Evolutionary conservation across 2,329 filamentous ascomycete genomes (phyloP), one percentile per base, ranked within the genome.

Genomic region (Cladophialophora chaetospira): DNA sequence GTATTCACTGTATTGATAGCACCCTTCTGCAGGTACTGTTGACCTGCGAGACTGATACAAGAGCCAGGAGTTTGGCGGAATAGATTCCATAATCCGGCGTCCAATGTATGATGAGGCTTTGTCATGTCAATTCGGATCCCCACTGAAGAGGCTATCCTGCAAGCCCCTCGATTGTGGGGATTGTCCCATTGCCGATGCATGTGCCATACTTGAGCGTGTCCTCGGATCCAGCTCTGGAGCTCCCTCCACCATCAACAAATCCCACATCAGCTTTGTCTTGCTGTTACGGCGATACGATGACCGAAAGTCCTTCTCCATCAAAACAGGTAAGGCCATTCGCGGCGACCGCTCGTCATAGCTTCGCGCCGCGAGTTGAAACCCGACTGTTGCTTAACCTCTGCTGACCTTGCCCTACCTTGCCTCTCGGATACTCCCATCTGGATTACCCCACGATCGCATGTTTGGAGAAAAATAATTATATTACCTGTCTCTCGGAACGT

Each of bases 21-120:
- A 17, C 11, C 36, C n/a, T 21, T 17, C 26, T 15, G 23, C 19
- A 13, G 21, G 6, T 8, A 15, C 23, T 15, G 23, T 44, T 44
- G 19, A 15, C 17, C 23, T 26, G 4, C n/a, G 21, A 26, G 21
- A 11, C 40, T 44, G 40, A 44, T 28, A 5, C 19, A 17, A 9
- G 10, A 44, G 36, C 8, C 36, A 15, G 36, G 36, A 40, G 17
- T 21, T 40, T 38, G 38, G 42, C 55, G 55, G 55, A 57, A 57
- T 48, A 53, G 49, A 57, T 57, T 57, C 55, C 55, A 57, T 33
- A 21, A 33, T 33, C 21, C 25, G 19, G 3, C 15, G 10, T 19
- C 26, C 11, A 38, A 19, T 52, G 49, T 44, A 33, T 15, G 38
- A 33, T 21, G 13, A 51, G 19, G 33, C 26, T 25, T 35, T 49